Evolutionary conservation across 495 filamentous ascomycete genomes (phyloP).

Genomic region (Neurospora tetraspora): DNA sequence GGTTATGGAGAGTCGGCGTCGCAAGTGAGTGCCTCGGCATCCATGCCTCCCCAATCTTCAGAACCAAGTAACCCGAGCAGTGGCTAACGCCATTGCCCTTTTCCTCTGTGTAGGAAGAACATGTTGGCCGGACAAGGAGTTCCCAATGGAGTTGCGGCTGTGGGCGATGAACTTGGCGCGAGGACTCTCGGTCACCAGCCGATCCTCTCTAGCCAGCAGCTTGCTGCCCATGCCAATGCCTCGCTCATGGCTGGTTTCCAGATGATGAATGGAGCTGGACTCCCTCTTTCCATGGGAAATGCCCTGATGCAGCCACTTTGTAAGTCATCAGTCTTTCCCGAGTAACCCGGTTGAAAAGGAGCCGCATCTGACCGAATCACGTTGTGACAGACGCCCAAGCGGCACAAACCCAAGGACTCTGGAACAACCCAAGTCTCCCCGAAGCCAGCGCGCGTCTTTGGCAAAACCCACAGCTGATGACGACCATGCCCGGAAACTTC

Average conservation of each 20-base stretch:
- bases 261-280: neutral
- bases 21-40: conserved; percentile 53
- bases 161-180: neutral
- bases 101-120: neutral
- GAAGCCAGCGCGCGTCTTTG: neutral
- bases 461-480: neutral
- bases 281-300: neutral
- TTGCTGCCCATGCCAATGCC: neutral
- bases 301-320: neutral
- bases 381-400: neutral
- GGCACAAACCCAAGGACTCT: neutral
- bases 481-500: neutral
- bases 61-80: neutral
- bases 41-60: neutral
- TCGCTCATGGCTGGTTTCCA: neutral
- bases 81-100: neutral
- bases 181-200: neutral
- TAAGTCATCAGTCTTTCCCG: neutral
- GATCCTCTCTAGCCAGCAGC: neutral
- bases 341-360: neutral
- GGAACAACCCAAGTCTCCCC: neutral
- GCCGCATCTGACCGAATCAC: neutral
- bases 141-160: neutral
- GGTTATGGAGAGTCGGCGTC: conserved; percentile 81
- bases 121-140: neutral